These are phyloP conservation scores for Blastobotrys malaysiensis DNA, from an alignment of 1,139 yeast genomes.

Conservation along the genomic window DNA sequence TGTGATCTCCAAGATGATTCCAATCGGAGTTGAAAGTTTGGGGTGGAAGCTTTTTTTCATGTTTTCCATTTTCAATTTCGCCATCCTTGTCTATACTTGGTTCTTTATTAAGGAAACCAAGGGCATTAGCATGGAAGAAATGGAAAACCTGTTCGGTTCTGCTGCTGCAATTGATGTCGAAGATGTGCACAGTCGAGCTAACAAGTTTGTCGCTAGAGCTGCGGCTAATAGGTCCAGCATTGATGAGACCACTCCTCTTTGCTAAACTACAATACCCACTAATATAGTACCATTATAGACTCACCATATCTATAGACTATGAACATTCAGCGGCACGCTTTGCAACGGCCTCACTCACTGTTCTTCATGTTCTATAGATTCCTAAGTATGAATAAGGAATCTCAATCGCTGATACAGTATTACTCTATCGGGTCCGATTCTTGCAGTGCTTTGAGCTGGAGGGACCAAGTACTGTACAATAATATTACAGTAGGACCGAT, in stretches of 20 bases:
- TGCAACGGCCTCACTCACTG: too few relatives aligned
- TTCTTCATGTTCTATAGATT: too few relatives aligned
- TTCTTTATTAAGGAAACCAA: conserved; percentile 61
- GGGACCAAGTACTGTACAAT: too few relatives aligned
- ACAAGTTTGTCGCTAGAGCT: conserved; percentile 5
- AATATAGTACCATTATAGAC: not conserved
- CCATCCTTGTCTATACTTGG: conserved; percentile 36
- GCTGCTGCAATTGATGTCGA: conserved; percentile 11
- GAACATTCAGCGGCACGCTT: too few relatives aligned
- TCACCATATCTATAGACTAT: too few relatives aligned
- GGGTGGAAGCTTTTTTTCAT: conserved; percentile 18
- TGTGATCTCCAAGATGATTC: conserved; percentile 27
- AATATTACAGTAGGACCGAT: too few relatives aligned
- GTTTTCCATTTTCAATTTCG: conserved; percentile 19
- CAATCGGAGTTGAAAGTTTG: conserved; percentile 24
- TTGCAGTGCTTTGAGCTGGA: too few relatives aligned
- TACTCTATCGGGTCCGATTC: too few relatives aligned
- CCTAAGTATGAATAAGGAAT: too few relatives aligned
- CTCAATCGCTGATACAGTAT: too few relatives aligned
- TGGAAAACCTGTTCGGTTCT: conserved; percentile 46
- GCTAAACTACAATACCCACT: not conserved
- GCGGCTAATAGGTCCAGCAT: conserved; percentile 1
- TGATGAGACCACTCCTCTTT: not conserved
- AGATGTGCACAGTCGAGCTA: conserved; percentile 9
- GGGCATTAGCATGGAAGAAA: conserved; percentile 61